A percentile compares a stretch with the other conserved stretches of the same genome.
Conservation (phyloP, 306 rosid species). For the Glycine latifolia region DNA sequence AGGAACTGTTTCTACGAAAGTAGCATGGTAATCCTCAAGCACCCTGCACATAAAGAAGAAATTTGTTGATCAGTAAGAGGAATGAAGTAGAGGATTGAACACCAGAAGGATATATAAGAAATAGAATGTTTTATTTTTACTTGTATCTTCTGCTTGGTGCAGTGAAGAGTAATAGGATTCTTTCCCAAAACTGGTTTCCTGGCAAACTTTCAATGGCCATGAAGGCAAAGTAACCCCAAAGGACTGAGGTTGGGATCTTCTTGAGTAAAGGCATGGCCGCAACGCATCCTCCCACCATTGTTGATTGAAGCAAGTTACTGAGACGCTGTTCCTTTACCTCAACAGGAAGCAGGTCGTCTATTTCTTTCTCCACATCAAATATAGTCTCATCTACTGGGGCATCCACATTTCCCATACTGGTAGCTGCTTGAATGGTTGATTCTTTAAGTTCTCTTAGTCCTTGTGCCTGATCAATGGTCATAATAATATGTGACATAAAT, state of each 20-base stretch:
- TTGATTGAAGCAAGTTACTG: constrained; percentile 87
- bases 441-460: constrained; percentile 92
- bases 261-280: constrained; percentile 98
- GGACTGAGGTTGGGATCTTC: constrained; percentile 96
- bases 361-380: constrained; percentile 92
- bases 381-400: constrained; percentile 90
- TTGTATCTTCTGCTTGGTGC: constrained; percentile 92
- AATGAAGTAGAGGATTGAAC: neutral
- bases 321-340: constrained; percentile 97
- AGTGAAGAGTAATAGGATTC: constrained; percentile 89
- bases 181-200: constrained; percentile 98
- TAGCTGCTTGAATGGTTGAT: constrained; percentile 84
- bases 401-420: constrained; percentile 79
- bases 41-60: constrained; percentile 68
- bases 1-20: constrained; percentile 99
- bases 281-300: constrained; percentile 91
- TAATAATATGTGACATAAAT: constrained; percentile 43
- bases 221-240: constrained; percentile 98
- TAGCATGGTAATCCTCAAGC: constrained; percentile 93
- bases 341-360: constrained; percentile 90
- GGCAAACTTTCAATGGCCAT: constrained; percentile 99
- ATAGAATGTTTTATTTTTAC: constrained; percentile 55
- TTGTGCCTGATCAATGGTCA: constrained; percentile 75
- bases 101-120: neutral
- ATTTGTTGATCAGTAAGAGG: constrained; percentile 15